A percentile compares a stretch with the other conserved stretches of the same genome.
phyloP scores from a whole-genome alignment of 1,284 basidiomycete genomes.

The Melanopsichium pennsylvanicum region DNA sequence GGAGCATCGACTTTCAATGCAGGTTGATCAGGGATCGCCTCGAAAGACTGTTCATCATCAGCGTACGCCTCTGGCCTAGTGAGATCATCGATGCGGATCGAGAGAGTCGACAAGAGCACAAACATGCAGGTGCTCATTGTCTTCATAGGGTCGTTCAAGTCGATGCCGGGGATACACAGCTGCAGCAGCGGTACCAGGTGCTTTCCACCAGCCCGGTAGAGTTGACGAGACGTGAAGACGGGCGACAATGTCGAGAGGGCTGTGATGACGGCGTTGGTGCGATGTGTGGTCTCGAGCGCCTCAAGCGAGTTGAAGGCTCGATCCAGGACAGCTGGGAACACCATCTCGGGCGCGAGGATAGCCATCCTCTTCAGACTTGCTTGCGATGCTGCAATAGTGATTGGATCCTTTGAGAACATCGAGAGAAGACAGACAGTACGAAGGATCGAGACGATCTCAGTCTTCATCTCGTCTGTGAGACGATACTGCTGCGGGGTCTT shows the following conservation, averaged over 20 bases:
- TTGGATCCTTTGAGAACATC: constrained; percentile 86
- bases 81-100: constrained; percentile 83
- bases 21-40: constrained; percentile 21
- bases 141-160: constrained; percentile 92
- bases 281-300: constrained; percentile 69
- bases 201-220: constrained; percentile 84
- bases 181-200: constrained; percentile 88
- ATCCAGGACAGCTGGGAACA: constrained; percentile 92
- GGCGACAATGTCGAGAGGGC: constrained; percentile 83
- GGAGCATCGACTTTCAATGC: constrained; percentile 40
- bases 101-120: constrained; percentile 78
- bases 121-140: constrained; percentile 80
- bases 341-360: constrained; percentile 81
- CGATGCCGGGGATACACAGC: constrained; percentile 88
- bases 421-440: constrained; percentile 87
- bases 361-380: constrained; percentile 73
- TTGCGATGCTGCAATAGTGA: constrained; percentile 69
- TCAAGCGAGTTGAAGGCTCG: constrained; percentile 90
- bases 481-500: constrained; percentile 79
- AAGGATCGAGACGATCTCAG: constrained; percentile 81
- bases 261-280: constrained; percentile 73
- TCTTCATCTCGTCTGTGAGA: constrained; percentile 82
- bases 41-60: constrained; percentile 34
- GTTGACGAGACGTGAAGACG: constrained; percentile 78
- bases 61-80: constrained; percentile 66